phyloP scores from a whole-genome alignment of 2,329 filamentous ascomycete species.

The Aureobasidium sp. region DNA sequence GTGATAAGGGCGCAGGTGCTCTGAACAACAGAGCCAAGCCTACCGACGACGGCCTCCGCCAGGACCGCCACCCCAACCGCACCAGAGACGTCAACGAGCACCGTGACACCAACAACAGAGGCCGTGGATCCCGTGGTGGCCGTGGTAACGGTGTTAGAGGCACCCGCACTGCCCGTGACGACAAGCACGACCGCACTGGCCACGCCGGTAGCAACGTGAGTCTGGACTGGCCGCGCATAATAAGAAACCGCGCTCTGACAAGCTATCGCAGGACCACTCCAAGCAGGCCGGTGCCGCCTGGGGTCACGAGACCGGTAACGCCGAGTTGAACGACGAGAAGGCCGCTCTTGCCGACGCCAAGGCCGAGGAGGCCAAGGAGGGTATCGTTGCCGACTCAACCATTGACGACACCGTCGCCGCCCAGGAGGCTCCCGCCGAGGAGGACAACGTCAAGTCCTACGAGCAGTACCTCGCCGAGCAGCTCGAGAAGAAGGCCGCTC shows the following conservation, averaged over 20 bases:
- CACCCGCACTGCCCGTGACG: slow-evolving; percentile 42
- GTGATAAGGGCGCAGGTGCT: slow-evolving; percentile 75
- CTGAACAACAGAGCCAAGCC: slow-evolving; percentile 75
- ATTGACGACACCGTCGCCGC: slow-evolving; percentile 38
- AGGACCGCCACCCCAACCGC: slow-evolving; percentile 37
- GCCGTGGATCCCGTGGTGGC: slow-evolving; percentile 43
- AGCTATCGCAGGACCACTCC: slow-evolving; percentile 58
- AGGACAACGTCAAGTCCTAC: slow-evolving; percentile 88
- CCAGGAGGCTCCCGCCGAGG: slow-evolving; percentile 39
- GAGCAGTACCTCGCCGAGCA: slow-evolving; percentile 75
- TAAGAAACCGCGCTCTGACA: slow-evolving; percentile 19
- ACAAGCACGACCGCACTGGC: slow-evolving; percentile 55
- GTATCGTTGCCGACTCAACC: slow-evolving; percentile 31
- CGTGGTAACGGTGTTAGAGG: slow-evolving; percentile 50
- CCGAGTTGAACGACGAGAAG: slow-evolving; percentile 85
- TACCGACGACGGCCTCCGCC: slow-evolving; percentile 59
- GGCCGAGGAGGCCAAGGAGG: slow-evolving; percentile 67
- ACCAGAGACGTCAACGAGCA: slow-evolving; percentile 21
- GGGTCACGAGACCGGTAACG: slow-evolving; percentile 74
- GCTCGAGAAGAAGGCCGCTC: slow-evolving; percentile 67
- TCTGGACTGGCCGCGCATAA: slow-evolving; percentile 1
- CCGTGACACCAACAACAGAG: slow-evolving; percentile 29
- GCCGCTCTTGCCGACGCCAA: slow-evolving; percentile 84
- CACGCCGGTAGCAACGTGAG: slow-evolving; percentile 45
- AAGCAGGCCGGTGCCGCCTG: slow-evolving; percentile 87